Evolutionary conservation across 108 stramenopile species (phyloP).

Genomic region (Poteriospumella lacustris): DNA sequence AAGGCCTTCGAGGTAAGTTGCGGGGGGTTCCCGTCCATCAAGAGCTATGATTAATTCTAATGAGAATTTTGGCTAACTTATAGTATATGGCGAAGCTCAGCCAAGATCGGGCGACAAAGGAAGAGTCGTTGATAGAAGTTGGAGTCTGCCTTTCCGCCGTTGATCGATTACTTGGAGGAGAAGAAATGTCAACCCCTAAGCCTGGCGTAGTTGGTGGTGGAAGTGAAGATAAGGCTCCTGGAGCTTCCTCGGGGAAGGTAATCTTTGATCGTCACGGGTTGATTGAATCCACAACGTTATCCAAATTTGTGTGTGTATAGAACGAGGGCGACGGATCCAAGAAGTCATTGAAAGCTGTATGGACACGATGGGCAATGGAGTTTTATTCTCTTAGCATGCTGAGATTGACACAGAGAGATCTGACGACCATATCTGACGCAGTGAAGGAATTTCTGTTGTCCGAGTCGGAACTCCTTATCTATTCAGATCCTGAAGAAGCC

Average conservation of each 20-base stretch:
- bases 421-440: constrained; percentile 35
- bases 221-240: too few species aligned
- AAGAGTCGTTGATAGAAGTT: constrained; percentile 13
- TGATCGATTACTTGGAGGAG: constrained; percentile 17
- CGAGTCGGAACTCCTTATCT: not conserved
- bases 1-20: constrained; percentile 23
- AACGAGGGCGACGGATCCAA: too few species aligned
- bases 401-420: constrained; percentile 36
- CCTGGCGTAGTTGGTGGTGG: not conserved
- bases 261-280: too few species aligned
- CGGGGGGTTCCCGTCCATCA: not conserved
- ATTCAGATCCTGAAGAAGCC: constrained; percentile 33
- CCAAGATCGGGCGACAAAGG: not conserved
- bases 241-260: too few species aligned
- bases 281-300: too few species aligned
- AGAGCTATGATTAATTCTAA: not conserved
- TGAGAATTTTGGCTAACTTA: not conserved
- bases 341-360: constrained; percentile 4
- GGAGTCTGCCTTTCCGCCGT: constrained; percentile 2
- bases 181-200: not conserved
- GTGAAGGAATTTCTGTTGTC: constrained; percentile 16
- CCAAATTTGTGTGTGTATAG: too few species aligned
- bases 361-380: constrained; percentile 44
- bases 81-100: constrained; percentile 8
- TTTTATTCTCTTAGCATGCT: constrained; percentile 40